A percentile compares a stretch with the other conserved stretches of the same genome.
phyloP scores from a whole-genome alignment of 1,139 yeast genomes.

The Magnusiomyces ingens region DNA sequence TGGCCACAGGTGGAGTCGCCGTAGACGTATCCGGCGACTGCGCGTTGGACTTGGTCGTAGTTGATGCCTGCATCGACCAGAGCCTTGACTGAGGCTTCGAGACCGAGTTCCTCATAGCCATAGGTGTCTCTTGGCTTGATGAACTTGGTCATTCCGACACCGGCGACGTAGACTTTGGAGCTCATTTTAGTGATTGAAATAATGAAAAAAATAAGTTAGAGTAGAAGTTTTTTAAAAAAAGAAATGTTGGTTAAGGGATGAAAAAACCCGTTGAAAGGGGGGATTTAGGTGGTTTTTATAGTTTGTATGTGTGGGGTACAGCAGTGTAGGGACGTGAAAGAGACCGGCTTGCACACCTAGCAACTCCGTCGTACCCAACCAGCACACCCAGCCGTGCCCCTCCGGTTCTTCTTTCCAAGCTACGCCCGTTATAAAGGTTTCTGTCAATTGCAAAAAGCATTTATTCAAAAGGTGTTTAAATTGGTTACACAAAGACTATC shows the following conservation, averaged over 20 bases:
- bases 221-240: background rate
- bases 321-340: no score
- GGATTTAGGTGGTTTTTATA: background rate
- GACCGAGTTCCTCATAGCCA: slow-evolving; percentile 28
- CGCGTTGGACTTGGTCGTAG: slow-evolving; percentile 28
- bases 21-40: slow-evolving; percentile 27
- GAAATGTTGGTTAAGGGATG: background rate
- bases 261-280: background rate
- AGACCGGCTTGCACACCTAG: no score
- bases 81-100: slow-evolving; percentile 30
- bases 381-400: no score
- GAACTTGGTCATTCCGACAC: slow-evolving; percentile 31
- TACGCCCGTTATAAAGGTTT: no score
- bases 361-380: no score
- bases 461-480: no score
- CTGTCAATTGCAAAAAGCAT: no score
- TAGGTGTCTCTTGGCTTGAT: slow-evolving; percentile 27
- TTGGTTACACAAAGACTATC: no score
- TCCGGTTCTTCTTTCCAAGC: no score
- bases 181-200: background rate
- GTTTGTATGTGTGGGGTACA: background rate
- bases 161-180: slow-evolving; percentile 23
- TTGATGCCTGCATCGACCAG: slow-evolving; percentile 28
- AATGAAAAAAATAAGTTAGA: no score
- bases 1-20: slow-evolving; percentile 32